Base-by-base conservation (phyloP, 805 yeast genomes). In the Monosporozyma unispora region DNA sequence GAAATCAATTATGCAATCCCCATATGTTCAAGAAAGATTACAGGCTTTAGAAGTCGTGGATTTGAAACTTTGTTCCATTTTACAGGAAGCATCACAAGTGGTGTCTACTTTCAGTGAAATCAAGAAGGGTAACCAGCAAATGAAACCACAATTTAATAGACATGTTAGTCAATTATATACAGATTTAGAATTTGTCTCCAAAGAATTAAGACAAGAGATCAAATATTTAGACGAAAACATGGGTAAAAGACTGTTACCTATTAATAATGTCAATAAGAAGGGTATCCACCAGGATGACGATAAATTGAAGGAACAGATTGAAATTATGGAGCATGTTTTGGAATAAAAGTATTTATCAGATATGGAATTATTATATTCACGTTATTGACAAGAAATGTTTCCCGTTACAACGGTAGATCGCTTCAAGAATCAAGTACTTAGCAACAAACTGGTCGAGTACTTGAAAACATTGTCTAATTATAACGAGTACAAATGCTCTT, bases 221-320 rank as follows among this genome's bases (percentile, higher is more conserved):
- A 55, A 55, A 46, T 48, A 61, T 16, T 50, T 64, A 28, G 65
- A 65, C 38, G 67, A 61, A 10, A 62, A 60, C 40, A 53, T 57
- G 22, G 69, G 69, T 11, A 57, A 61, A 3, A 50, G 64, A 29
- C 44, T 64, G 31, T 53, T 65, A 19, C 69, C 69, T 8, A 60
- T 64, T 10, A 58, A 53, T 27, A 57, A 54, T 38, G 62, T 62
- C 11, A 61, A 57, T 47, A 65, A 65, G 54, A 61, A 60, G 45
- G 66, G 67, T 14, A 46, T 57, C 1, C 68, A 66, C 7, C 68
- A 64, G 48, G 68, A 64, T 48, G 62, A 62, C 37, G 67, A 61
- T 41, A 64, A 64, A 48, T 44, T 65, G 50, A 45, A 49, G 19
- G 68, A 63, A 40, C 68, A 64, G 44, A 47, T 59, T 19, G 45